Evolutionary conservation across 768 basidiomycete genomes (phyloP).

Genomic region (Lactarius psammicola): DNA sequence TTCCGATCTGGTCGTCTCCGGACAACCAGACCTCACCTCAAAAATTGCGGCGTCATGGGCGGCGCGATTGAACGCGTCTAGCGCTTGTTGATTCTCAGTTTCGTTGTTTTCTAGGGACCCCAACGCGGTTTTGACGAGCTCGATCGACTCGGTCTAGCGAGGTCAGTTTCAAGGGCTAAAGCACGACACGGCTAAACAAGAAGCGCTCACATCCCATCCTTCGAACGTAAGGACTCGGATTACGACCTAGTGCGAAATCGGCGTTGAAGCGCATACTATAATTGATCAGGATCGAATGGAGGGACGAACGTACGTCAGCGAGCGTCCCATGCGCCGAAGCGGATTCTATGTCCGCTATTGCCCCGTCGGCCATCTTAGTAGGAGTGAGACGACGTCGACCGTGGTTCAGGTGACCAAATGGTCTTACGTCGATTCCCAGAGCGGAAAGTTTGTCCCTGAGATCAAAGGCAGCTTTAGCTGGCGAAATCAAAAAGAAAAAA

Average conservation of each 20-base stretch:
- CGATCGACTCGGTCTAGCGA: conserved; percentile 5
- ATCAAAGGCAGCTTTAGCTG: not conserved
- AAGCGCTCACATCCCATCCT: conserved; percentile 18
- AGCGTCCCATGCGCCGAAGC: conserved; percentile 6
- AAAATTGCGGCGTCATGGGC: conserved; percentile 1
- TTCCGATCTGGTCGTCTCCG: not conserved
- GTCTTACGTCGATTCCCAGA: conserved; percentile 23
- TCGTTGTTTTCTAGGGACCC: conserved; percentile 10
- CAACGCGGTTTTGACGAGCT: conserved; percentile 12
- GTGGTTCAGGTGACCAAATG: not conserved
- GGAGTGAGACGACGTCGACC: not conserved
- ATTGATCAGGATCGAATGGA: not conserved
- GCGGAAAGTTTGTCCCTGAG: conserved; percentile 19
- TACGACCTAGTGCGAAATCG: conserved; percentile 1
- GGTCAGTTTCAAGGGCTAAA: not conserved
- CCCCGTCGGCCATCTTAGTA: conserved; percentile 8
- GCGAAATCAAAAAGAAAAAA: not conserved
- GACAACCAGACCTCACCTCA: conserved; percentile 5
- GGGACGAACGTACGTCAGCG: conserved; percentile 16
- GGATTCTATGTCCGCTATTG: conserved; percentile 9
- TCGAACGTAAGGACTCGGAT: conserved; percentile 1
- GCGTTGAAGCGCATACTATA: not conserved
- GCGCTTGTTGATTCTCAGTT: conserved; percentile 1
- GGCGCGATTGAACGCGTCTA: conserved; percentile 7
- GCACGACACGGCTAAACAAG: too few species aligned